Percentiles rank a stretch among this genome's conserved stretches.
Evolutionary conservation across 495 filamentous ascomycete genomes (phyloP).

Genomic region (Paragyromitra xinjiangensis): DNA sequence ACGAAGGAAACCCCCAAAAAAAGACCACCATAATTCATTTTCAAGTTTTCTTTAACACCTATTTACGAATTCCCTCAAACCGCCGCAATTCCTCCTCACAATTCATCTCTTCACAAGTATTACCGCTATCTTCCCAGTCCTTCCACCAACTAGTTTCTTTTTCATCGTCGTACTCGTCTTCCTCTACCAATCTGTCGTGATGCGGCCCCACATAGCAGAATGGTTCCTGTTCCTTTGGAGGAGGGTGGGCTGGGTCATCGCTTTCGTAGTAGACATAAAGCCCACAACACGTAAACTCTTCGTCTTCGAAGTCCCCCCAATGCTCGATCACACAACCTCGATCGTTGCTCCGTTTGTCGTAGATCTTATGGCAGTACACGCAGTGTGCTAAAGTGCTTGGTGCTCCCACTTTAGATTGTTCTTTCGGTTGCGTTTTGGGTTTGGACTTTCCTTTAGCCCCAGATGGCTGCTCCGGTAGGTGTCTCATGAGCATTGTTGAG

Average conservation of each 20-base stretch:
- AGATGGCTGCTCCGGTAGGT: background rate
- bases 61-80: background rate
- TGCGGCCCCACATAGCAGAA: slow-evolving; percentile 34
- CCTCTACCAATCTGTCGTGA: slow-evolving; percentile 16
- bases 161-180: background rate
- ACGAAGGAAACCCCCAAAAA: background rate
- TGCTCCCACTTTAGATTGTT: background rate
- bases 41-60: background rate
- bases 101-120: slow-evolving; percentile 25
- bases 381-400: slow-evolving; percentile 31
- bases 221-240: slow-evolving; percentile 13
- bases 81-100: slow-evolving; percentile 18
- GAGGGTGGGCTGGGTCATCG: background rate
- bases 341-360: slow-evolving; percentile 25
- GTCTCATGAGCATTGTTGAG: slow-evolving; percentile 28
- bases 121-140: slow-evolving; percentile 26
- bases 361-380: slow-evolving; percentile 46
- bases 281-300: slow-evolving; percentile 37
- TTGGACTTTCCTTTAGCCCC: background rate
- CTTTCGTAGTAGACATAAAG: slow-evolving; percentile 34
- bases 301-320: slow-evolving; percentile 17
- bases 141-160: slow-evolving; percentile 18
- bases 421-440: background rate
- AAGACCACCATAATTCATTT: background rate
- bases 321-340: slow-evolving; percentile 28